Base-by-base conservation (phyloP, 139 green algal species). In the Closterium sp. region DNA sequence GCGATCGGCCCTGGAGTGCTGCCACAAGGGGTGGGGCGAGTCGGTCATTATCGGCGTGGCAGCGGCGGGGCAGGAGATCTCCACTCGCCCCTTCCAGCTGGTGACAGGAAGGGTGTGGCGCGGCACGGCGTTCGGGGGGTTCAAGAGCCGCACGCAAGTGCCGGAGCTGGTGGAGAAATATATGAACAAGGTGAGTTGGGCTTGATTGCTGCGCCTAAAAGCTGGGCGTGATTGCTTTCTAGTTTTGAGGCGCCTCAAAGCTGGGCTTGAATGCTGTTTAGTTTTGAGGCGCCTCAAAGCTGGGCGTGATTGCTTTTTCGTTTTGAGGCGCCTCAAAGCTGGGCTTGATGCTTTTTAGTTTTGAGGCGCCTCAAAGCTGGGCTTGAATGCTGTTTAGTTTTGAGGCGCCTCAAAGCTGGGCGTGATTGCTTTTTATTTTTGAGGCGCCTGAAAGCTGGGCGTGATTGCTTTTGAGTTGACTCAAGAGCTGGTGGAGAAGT, bases 71-170 rank as follows among this genome's bases (percentile, higher is more conserved):
- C 95, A 98, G 95, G 97, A 98, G 96, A 98, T 99, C 84, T 93
- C 88, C 85, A 99, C 97, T 16, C 95, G 98, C 4, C 98, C 98
- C 30, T 99, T 99, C 96, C 98, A 99, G 95, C 96, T 99, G 10
- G 94, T 95, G 23, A 95, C 94, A 34, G 94, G 94, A 4, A 87
- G 94, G 23, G 35, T 84, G 81, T 95, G 94, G 98, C 97, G 96
- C 93, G 98, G 98, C 34, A 99, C 98, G 7, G 98, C 98, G 0
- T 99, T 99, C 95, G 98, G 98, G 0, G 98, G 98, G 9, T 99
- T 97, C 94, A 98, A 98, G 94, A 91, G 43, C 43, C 92, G 94
- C 32, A 90, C 89, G 23, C 91, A 98, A 90, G 98, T 99, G 38
- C 98, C 98, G 9, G 93, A 97, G 89, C 96, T 99, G 25, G 97